Evolutionary conservation across 805 yeast genomes (phyloP), one percentile per base, ranked within the genome.

Genomic region (Clavispora phyllophila): DNA sequence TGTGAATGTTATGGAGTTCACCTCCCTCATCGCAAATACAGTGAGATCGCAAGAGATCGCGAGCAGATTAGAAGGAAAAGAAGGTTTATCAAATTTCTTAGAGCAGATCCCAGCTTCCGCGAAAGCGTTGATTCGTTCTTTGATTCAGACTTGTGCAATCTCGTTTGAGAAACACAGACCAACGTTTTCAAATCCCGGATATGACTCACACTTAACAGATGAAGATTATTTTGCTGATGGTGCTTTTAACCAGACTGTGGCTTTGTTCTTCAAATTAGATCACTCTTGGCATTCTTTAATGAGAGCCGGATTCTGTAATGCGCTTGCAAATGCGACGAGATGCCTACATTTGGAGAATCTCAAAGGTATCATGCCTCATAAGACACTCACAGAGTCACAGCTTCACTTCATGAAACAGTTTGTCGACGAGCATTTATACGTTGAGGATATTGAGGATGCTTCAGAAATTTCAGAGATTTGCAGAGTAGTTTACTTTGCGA

Each of bases 21-120:
- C 42, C 12, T 10, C 14, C 6, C 39, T 50, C 9, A 41, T 52
- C 34, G 75, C 78, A 2, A 68, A 74, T 46, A 73, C 82, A 0
- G 70, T 84, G 20, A 68, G 75, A 19, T 76, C 81, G 72, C 60
- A 72, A 29, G 90, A 84, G 52, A 74, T 82, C 18, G 53, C 82
- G 0, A 68, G 81, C 1, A 70, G 90, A 55, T 55, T 73, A n/a
- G 72, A 73, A 14, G 72, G 68, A 2, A 43, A 37, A 8, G 46
- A 47, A 12, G 54, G 61, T 13, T 56, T 56, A 28, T 39, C 50
- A 5, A 42, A 46, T 9, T 66, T 66, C 39, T 41, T 66, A 9
- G 48, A 50, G 9, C 49, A 50, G 7, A 51, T 66, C 8, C 58
- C 70, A 2, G 55, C 54, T 0, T 44, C 69, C 0, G 39, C 64